A percentile compares a stretch with the other conserved stretches of the same genome.
Conservation (phyloP, 2,329 filamentous ascomycete genomes). For the Trichophyton mentagrophytes region DNA sequence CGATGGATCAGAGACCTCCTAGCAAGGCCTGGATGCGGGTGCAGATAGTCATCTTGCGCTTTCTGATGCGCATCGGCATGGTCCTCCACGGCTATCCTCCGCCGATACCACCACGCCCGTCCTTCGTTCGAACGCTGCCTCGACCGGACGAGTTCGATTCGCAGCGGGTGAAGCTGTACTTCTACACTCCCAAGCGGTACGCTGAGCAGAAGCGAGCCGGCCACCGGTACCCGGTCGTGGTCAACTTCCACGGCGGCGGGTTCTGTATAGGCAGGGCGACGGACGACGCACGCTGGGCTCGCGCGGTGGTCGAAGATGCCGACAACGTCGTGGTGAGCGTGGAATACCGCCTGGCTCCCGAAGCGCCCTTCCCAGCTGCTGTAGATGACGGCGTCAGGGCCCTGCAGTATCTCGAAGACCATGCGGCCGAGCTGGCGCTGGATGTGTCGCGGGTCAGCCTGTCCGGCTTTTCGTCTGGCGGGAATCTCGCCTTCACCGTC, state of each 20-base stretch:
- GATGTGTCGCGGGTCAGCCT: conserved; percentile 46
- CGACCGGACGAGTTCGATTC: conserved; percentile 32
- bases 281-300: conserved; percentile 50
- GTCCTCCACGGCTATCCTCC: conserved; percentile 50
- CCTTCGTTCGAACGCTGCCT: conserved; percentile 44
- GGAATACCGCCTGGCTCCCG: conserved; percentile 48
- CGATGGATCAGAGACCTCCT: background rate
- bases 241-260: conserved; percentile 54
- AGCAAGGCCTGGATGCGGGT: conserved; percentile 26
- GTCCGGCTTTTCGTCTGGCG: conserved; percentile 51
- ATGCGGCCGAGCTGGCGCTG: conserved; percentile 44
- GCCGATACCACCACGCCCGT: conserved; percentile 47
- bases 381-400: conserved; percentile 49
- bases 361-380: conserved; percentile 44
- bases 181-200: conserved; percentile 45
- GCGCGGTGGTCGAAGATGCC: conserved; percentile 46
- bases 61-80: conserved; percentile 58
- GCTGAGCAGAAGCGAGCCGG: conserved; percentile 22
- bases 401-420: conserved; percentile 44
- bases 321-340: conserved; percentile 47
- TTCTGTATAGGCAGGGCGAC: conserved; percentile 48
- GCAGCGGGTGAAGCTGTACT: conserved; percentile 36
- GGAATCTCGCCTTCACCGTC: conserved; percentile 50
- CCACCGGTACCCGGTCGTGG: conserved; percentile 43
- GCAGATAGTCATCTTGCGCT: conserved; percentile 54